phyloP scores from a whole-genome alignment of 768 basidiomycete genomes.

The Leccinum obscurum region DNA sequence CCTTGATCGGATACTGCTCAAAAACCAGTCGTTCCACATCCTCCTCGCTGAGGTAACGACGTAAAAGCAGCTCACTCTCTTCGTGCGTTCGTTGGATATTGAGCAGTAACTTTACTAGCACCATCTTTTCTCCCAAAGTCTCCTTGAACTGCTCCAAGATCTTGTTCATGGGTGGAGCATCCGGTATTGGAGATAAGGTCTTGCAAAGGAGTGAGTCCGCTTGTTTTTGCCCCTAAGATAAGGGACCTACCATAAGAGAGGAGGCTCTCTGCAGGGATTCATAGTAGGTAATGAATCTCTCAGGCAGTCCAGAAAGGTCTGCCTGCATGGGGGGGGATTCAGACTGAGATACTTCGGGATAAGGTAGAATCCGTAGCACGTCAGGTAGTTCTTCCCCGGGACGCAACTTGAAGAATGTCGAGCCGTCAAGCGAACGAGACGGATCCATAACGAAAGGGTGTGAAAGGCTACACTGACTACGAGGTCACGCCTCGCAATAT shows the following conservation, averaged over 20 bases:
- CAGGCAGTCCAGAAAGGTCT: background rate
- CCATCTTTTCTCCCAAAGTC: background rate
- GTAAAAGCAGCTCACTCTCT: background rate
- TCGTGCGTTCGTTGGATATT: background rate
- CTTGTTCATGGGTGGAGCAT: background rate
- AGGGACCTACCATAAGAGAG: background rate
- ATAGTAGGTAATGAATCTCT: background rate
- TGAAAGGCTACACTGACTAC: background rate
- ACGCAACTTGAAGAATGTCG: background rate
- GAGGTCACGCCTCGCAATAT: background rate
- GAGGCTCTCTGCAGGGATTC: background rate
- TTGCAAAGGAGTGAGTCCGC: background rate
- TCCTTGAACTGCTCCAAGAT: background rate
- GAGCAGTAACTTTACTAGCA: background rate
- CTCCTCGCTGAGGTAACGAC: background rate
- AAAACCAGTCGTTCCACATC: background rate
- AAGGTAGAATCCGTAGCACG: background rate
- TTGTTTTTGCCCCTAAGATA: background rate
- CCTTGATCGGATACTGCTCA: background rate
- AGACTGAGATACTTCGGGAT: background rate
- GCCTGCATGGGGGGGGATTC: background rate
- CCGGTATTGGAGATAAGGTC: background rate
- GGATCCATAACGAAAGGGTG: background rate
- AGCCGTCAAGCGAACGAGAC: background rate
- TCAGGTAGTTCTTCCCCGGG: background rate